Conservation (phyloP, 2,329 filamentous ascomycete species). For the Exophiala xenobiotica region DNA sequence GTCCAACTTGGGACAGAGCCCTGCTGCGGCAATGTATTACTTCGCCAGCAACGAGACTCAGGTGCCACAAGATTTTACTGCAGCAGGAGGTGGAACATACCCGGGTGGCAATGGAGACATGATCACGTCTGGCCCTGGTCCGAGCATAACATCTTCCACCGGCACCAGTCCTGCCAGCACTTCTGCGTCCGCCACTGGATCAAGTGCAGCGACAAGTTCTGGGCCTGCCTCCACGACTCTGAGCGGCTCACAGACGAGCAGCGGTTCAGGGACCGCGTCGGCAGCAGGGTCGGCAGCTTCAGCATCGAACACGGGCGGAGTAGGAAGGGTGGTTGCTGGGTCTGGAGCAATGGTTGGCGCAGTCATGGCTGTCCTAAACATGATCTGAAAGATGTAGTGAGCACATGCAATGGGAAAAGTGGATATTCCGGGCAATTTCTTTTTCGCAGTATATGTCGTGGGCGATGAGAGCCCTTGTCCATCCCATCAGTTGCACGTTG, state of each 20-base stretch:
- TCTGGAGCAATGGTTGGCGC: neutral
- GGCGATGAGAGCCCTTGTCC: too few species aligned
- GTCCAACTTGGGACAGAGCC: conserved; percentile 20
- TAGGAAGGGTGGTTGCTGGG: neutral
- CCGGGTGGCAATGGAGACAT: conserved; percentile 26
- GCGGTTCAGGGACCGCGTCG: conserved; percentile 4
- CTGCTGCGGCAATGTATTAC: conserved; percentile 28
- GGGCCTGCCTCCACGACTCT: neutral
- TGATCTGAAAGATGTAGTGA: too few species aligned
- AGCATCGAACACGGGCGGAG: conserved; percentile 8
- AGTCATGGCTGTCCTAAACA: neutral
- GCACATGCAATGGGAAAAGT: too few species aligned
- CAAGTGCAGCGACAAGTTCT: neutral
- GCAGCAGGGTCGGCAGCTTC: conserved; percentile 14
- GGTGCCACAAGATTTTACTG: conserved; percentile 25
- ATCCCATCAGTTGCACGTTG: too few species aligned
- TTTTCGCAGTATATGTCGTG: too few species aligned
- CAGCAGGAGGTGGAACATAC: conserved; percentile 20
- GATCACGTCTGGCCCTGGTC: conserved; percentile 25
- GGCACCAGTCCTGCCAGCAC: too few species aligned
- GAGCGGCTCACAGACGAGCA: too few species aligned
- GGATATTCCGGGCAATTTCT: too few species aligned
- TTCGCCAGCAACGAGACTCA: conserved; percentile 26
- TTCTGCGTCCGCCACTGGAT: conserved; percentile 7
- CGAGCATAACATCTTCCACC: conserved; percentile 14